Evolutionary conservation across 345 rosid species (phyloP), one percentile per base, ranked within the genome.

Genomic region (Camelina laxa): DNA sequence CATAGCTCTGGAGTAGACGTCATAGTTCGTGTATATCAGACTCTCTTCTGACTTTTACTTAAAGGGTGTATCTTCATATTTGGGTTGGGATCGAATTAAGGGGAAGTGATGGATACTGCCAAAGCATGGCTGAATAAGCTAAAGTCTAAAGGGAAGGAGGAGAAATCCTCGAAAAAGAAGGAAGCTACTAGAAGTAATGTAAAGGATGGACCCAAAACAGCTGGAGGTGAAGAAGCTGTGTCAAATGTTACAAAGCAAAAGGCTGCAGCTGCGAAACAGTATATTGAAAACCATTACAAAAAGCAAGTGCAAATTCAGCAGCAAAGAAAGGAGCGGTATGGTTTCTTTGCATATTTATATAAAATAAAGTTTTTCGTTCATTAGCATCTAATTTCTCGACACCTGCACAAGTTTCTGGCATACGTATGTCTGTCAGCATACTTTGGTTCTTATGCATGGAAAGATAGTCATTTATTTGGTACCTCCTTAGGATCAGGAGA

Each of bases 261-360:
- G 82, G 99, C 86, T 75, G 97, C 95, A 7, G 99, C 97, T 77
- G 97, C 99, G 8, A 95, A 91, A 80, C 97, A 91, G 82, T 94
- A 84, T 79, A 94, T 94, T 44, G 98, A 94, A 80, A 86, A 94
- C 79, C 98, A 94, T 79, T 94, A 94, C 84, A 90, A 87, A 81
- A 90, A 89, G 79, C 99, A 95, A 82, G 76, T 91, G 91, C 91
- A 90, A 74, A 79, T 80, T 73, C 89, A 91, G 63, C 85, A 90
- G 73, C 90, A 92, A 80, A 90, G 99, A 82, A 80, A 83, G 77
- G 97, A 95, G 80, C 84, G 99, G 99, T 95, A 87, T 79, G 82
- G 72, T 68, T 50, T 76, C 38, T 15, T 60, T 66, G 60, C 83
- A 44, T 77, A 36, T 57, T 72, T 63, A 62, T 67, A 59, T 13